Conservation (phyloP, 2,329 filamentous ascomycete species). For the Talaromyces funiculosus region DNA sequence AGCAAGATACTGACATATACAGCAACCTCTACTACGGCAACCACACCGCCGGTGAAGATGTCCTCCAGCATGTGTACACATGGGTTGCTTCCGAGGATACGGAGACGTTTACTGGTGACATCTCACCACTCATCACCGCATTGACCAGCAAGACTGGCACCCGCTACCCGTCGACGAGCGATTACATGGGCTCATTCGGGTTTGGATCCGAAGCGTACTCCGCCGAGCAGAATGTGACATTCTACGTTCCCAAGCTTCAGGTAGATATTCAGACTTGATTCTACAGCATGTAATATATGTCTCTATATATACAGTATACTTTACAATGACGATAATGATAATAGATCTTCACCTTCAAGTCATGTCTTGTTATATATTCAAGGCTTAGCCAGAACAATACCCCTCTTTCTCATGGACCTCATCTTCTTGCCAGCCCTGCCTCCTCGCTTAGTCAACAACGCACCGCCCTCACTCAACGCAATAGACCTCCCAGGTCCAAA, state of each 20-base stretch:
- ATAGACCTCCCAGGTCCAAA: constrained; percentile 46
- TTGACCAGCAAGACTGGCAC: constrained; percentile 24
- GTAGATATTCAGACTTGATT: constrained; percentile 24
- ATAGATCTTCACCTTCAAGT: not conserved
- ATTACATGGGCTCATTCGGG: constrained; percentile 50
- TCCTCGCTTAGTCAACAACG: constrained; percentile 14
- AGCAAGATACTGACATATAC: not conserved
- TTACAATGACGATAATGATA: constrained; percentile 2
- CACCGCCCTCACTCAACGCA: constrained; percentile 19
- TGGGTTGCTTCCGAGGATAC: constrained; percentile 41
- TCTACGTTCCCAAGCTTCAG: constrained; percentile 36
- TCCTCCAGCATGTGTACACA: constrained; percentile 38
- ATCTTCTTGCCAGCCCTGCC: not conserved
- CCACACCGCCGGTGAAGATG: not conserved
- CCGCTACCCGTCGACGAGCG: constrained; percentile 34
- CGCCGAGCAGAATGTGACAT: constrained; percentile 43
- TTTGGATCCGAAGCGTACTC: constrained; percentile 50
- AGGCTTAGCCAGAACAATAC: constrained; percentile 2
- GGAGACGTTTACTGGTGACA: constrained; percentile 44
- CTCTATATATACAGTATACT: too few relatives aligned
- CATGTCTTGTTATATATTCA: not conserved
- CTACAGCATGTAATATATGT: not conserved
- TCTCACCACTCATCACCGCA: constrained; percentile 41
- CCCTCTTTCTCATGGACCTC: constrained; percentile 8
- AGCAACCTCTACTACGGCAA: constrained; percentile 9